Base-by-base conservation (phyloP, 352 stramenopile genomes). In the Phytophthora macrochlamydospora region DNA sequence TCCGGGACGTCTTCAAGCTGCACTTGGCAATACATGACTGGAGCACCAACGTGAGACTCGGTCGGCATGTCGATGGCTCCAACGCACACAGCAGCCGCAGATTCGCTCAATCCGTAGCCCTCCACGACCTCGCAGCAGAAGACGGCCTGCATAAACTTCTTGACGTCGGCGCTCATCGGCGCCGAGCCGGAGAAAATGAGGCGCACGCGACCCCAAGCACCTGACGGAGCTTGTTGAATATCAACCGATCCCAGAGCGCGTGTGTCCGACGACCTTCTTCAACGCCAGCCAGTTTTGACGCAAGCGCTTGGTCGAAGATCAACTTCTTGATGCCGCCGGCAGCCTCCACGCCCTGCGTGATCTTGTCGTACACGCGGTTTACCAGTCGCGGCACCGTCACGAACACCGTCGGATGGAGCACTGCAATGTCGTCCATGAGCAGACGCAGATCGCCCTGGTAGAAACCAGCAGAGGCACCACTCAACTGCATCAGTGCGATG, bases 301-400 rank as follows among this genome's bases (percentile, higher is more conserved):
- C 62, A 28, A 83, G 68, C 2, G 75, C 78, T 18, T 76, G 63
- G 40, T 81, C 62, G 37, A 85, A 91, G 11, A 89, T 62, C 37
- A 71, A 56, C 49, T 80, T 83, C 59, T 76, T 79, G 14, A 87
- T 8, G 24, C 60, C 65, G 13, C 74, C 69, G 45, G 69, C 69
- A 5, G 65, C 59, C 14, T 70, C 74, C 1, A 91, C 83, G 37
- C 74, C 72, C 31, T 79, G 68, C 45, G 84, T 78, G 61, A 98
- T 90, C 69, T 98, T 98, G 86, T 98, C 94, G 72, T 98, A 90
- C 52, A 99, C 94, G 67, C 97, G 97, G 62, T 98, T 98, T 50
- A 98, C 76, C 6, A 99, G 87, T 6, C 96, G 87, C 9, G 97
- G 96, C 45, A 98, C 96, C 4, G 87, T 91, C 18, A 89, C 81